Evolutionary conservation across 73 alveolate genomes (phyloP).

Genomic region (Tetrahymena malaccensis): DNA sequence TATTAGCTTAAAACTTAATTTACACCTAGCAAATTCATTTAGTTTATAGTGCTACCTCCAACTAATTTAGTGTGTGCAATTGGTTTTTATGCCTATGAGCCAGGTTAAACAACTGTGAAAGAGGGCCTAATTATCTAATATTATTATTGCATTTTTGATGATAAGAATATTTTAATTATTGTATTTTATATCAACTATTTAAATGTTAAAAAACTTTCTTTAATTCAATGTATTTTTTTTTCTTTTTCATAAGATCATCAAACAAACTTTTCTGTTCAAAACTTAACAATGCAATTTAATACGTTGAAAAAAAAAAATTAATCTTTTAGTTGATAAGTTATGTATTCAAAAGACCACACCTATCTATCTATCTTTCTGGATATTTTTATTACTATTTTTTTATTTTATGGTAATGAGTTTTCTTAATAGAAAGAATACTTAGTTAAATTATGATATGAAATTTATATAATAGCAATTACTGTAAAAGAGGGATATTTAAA

Average conservation of each 20-base stretch:
- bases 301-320: neutral
- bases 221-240: neutral
- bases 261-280: neutral
- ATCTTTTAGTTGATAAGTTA: neutral
- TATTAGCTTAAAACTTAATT: neutral
- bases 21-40: neutral
- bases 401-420: neutral
- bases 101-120: neutral
- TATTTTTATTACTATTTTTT: too few species aligned
- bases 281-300: neutral
- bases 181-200: neutral
- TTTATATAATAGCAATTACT: too few species aligned
- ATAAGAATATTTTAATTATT: neutral
- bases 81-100: neutral
- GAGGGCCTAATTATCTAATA: neutral
- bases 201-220: neutral
- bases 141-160: neutral
- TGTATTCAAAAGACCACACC: neutral
- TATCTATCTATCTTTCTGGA: neutral
- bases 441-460: too few species aligned
- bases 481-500: too few species aligned
- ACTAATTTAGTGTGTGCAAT: neutral
- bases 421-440: neutral
- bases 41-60: neutral
- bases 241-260: neutral